Evolutionary conservation across 345 rosid genomes (phyloP), one percentile per base, ranked within the genome.

Genomic region (Citrus glauca): DNA sequence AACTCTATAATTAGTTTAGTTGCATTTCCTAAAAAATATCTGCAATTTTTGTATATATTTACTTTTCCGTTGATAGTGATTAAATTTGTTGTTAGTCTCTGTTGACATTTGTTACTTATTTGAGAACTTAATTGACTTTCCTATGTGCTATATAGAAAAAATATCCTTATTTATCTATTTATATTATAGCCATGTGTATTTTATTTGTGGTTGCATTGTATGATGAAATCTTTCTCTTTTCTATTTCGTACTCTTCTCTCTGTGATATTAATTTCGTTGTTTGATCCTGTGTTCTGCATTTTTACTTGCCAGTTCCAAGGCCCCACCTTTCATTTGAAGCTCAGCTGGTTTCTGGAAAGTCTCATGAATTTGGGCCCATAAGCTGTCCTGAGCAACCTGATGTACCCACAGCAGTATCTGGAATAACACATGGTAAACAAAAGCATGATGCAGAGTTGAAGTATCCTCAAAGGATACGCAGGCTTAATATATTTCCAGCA

Each of bases 311-410:
- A 97, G 99, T 97, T 72, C 98, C 98, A 60, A 91, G 95, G 82
- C 98, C 98, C 78, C 99, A 97, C 81, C 97, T 97, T 69, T 89
- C 94, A 37, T 97, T 97, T 68, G 99, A 97, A 88, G 98, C 99
- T 79, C 98, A 96, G 90, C 92, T 92, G 82, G 98, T 97, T 81
- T 91, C 93, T 83, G 99, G 99, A 79, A 97, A 91, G 82, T 90
- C 94, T 81, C 94, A 91, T 80, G 97, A 94, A 66, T 77, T 94
- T 77, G 86, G 87, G 40, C 89, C 93, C 35, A 74, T 94, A 68
- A 91, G 89, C 86, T 86, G 94, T 77, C 93, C 89, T 66, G 94
- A 91, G 82, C 98, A 88, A 73, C 98, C 95, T 0, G 84, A 83
- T 80, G 86, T 79, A 53, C 92, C 92, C 78, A 77, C 89, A 48